Conservation (phyloP, 441 rosid species). For the Bruguiera hainesii region DNA sequence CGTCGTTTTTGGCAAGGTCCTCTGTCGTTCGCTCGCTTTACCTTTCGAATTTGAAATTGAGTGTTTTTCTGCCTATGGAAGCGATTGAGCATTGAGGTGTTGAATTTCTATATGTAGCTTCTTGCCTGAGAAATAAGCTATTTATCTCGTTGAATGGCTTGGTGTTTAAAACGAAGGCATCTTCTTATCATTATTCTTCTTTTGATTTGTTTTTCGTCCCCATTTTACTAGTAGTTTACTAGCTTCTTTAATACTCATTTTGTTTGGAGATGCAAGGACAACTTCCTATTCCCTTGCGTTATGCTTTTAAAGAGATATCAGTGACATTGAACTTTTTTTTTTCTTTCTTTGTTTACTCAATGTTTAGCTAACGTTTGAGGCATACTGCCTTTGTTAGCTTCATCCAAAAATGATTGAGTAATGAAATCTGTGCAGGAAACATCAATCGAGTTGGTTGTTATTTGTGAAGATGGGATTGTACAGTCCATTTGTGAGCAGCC, state of each 20-base stretch:
- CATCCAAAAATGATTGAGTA: background rate
- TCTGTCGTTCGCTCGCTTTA: background rate
- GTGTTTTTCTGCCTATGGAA: background rate
- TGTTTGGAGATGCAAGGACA: no score
- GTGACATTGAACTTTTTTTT: background rate
- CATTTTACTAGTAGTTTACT: no score
- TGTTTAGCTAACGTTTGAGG: background rate
- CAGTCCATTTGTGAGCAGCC: constrained; percentile 85
- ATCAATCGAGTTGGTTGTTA: constrained; percentile 79
- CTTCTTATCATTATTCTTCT: no score
- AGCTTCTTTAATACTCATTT: no score
- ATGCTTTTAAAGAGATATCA: background rate
- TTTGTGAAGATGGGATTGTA: constrained; percentile 73
- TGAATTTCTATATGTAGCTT: no score
- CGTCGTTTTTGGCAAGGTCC: constrained; percentile 86
- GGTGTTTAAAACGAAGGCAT: no score
- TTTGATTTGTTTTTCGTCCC: no score
- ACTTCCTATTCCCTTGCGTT: no score
- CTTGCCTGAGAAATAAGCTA: no score
- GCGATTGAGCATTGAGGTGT: background rate
- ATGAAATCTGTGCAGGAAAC: constrained; percentile 56
- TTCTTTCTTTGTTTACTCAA: background rate
- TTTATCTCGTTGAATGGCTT: no score
- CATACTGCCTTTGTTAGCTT: background rate
- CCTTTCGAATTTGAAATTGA: background rate